Conservation (phyloP, 805 yeast genomes). For the Monosporozyma aerobia region DNA sequence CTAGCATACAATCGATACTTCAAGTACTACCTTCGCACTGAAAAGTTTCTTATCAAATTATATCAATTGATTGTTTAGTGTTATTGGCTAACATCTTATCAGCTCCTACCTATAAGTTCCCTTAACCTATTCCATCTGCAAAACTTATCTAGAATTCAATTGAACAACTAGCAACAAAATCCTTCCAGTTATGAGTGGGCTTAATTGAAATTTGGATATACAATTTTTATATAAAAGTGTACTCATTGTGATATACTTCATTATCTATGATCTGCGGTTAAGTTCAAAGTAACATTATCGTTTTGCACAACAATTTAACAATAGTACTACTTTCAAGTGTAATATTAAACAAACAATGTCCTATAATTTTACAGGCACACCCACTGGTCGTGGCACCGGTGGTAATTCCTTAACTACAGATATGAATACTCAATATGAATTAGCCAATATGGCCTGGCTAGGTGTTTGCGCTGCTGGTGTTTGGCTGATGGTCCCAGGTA, state of each 20-base stretch:
- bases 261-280: background rate
- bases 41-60: background rate
- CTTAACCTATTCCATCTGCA: background rate
- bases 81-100: background rate
- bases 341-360: constrained; percentile 14
- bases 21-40: background rate
- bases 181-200: background rate
- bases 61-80: background rate
- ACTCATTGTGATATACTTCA: background rate
- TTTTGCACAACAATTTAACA: background rate
- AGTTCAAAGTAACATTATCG: background rate
- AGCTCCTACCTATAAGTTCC: background rate
- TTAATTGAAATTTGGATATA: background rate
- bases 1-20: background rate
- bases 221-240: background rate
- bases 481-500: constrained; percentile 95
- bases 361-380: constrained; percentile 31
- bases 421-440: constrained; percentile 59
- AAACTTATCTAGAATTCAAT: background rate
- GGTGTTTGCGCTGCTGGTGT: constrained; percentile 71
- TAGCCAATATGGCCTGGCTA: constrained; percentile 80
- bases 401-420: constrained; percentile 71
- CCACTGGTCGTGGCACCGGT: constrained; percentile 61
- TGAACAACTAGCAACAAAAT: background rate
- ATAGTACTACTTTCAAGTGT: background rate